Base-by-base conservation (phyloP, 257 asterid genomes). In the Asclepias syriaca region DNA sequence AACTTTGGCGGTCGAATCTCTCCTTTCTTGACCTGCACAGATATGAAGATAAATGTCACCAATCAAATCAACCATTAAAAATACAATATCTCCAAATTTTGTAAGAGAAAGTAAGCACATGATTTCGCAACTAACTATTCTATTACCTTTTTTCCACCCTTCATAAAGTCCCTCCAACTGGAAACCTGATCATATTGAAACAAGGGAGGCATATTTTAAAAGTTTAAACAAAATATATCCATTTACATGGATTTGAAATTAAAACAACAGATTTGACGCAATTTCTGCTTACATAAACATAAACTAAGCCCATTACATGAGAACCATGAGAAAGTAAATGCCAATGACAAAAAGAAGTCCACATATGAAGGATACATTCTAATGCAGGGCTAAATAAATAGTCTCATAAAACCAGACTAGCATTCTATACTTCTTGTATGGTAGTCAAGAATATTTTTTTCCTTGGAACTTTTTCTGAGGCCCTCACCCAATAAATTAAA, bases 141-240 rank as follows among this genome's bases (percentile, higher is more conserved):
- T 27, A 6, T 78, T 69, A 93, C 99, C 90, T 91, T 95, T 85
- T 92, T 92, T 63, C 99, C 99, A 48, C 96, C 98, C 79, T 95
- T 95, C 98, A 89, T 87, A 63, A 95, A 95, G 79, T 95, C 97
- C 74, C 99, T 90, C 99, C 99, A 92, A 88, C 98, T 95, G 40
- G 97, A 88, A 71, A 95, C 99, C 99, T 95, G 86, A 69, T 56
- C 32, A 66, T 6, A 75, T 27, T 1, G 40, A 56, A 11, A 60
- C 64, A 72, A 72, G n/a, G 21, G 57, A n/a, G 10, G 6, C 7
- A 18, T 48, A 68, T 54, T 6, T 45, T n/a, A 12, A 22, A 34
- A 1, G 3, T 27, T 4, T 5, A 51, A 58, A 59, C 5, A 6
- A 50, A 12, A 24, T 14, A 43, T 5, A 61, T 61, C 46, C 34